A percentile compares a stretch with the other conserved stretches of the same genome.
Evolutionary conservation across 768 basidiomycete species (phyloP).

Genomic region (Tubosaeta brunneosetosa): DNA sequence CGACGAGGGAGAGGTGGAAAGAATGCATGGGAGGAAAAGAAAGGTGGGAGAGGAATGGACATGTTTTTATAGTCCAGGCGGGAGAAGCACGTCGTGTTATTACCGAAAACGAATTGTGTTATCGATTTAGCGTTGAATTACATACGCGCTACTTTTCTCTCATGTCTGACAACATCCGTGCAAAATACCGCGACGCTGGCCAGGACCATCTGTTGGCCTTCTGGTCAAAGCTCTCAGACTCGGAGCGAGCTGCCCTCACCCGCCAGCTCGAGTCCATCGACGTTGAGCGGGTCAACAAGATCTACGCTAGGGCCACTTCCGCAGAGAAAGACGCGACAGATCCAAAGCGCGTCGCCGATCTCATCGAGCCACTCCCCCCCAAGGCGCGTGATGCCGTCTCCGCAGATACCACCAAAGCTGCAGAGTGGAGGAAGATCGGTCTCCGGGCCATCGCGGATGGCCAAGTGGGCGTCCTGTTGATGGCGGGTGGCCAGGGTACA

Average conservation of each 20-base stretch:
- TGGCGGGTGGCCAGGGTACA: conserved; percentile 98
- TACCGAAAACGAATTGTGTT: no score
- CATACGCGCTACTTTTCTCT: no score
- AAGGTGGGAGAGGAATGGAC: conserved; percentile 18
- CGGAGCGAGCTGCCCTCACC: conserved; percentile 59
- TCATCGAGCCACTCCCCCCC: conserved; percentile 79
- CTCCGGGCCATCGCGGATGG: conserved; percentile 76
- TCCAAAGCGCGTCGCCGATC: conserved; percentile 37
- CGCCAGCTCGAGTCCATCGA: conserved; percentile 77
- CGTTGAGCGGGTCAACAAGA: conserved; percentile 85
- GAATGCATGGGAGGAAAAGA: conserved; percentile 51
- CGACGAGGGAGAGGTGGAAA: conserved; percentile 21
- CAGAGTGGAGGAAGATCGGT: conserved; percentile 74
- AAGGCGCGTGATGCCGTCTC: conserved; percentile 64
- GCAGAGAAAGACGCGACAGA: conserved; percentile 52
- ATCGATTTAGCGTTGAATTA: no score
- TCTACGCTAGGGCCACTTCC: conserved; percentile 72
- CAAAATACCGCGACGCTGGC: conserved; percentile 70
- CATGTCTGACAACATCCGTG: conserved; percentile 44
- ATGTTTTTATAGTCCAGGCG: conserved; percentile 16
- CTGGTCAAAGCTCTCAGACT: conserved; percentile 65
- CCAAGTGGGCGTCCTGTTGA: conserved; percentile 90
- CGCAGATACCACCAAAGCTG: conserved; percentile 49
- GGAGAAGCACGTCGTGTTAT: no score
- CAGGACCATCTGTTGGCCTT: conserved; percentile 90